phyloP scores from a whole-genome alignment of 441 rosid genomes.

The Erodium texanum region DNA sequence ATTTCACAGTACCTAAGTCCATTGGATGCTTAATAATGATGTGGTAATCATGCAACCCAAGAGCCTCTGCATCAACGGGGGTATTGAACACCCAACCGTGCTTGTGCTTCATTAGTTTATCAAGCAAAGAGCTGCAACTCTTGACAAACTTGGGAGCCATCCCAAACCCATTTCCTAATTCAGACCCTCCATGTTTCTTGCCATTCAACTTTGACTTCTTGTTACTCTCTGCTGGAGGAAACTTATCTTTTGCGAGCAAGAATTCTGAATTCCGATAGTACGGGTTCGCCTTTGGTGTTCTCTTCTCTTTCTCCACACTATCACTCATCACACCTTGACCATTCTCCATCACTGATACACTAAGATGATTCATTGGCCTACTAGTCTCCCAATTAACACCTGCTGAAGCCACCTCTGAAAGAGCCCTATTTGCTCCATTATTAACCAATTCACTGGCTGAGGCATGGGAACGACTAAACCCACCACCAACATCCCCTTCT shows the following conservation, averaged over 20 bases:
- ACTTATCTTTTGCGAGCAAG: conserved; percentile 88
- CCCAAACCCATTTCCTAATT: conserved; percentile 42
- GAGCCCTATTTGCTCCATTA: conserved; percentile 48
- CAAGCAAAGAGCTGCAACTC: conserved; percentile 70
- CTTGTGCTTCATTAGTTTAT: conserved; percentile 84
- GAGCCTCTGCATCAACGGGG: conserved; percentile 75
- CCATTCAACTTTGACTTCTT: conserved; percentile 73
- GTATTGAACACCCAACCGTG: conserved; percentile 93
- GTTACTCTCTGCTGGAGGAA: conserved; percentile 89
- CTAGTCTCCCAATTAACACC: conserved; percentile 39
- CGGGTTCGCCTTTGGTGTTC: conserved; percentile 96
- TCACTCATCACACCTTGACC: conserved; percentile 49
- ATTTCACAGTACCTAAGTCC: conserved; percentile 89
- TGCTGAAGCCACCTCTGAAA: conserved; percentile 50
- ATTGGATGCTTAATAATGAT: conserved; percentile 79
- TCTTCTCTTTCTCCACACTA: conserved; percentile 82
- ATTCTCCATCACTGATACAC: conserved; percentile 63
- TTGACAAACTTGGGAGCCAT: conserved; percentile 51
- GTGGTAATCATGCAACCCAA: conserved; percentile 82
- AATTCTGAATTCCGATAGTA: conserved; percentile 84
- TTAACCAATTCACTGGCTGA: conserved; percentile 31
- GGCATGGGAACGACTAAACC: conserved; percentile 29
- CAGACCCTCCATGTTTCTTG: conserved; percentile 63
- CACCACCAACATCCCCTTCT: conserved; percentile 43
- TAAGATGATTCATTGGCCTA: conserved; percentile 63